These are phyloP conservation scores for Penicillium fuscoglaucum DNA, from an alignment of 2,329 filamentous ascomycete genomes.

Conservation along the genomic window DNA sequence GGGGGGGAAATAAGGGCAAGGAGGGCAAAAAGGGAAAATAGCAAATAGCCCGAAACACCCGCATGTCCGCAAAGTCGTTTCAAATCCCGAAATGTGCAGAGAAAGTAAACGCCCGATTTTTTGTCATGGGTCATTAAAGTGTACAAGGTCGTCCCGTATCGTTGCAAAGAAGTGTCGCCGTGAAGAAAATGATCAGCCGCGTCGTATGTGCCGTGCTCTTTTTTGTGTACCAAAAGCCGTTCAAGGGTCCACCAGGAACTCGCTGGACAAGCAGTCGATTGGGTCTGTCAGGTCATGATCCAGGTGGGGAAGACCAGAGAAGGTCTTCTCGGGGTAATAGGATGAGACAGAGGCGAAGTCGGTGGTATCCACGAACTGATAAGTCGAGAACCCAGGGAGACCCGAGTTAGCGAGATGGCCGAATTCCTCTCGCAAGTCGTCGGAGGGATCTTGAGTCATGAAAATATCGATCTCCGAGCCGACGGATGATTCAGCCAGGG, in stretches of 20 bases:
- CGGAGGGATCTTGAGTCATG: slow-evolving; percentile 37
- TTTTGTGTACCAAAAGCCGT: slow-evolving; percentile 5
- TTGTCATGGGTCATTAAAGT: slow-evolving; percentile 26
- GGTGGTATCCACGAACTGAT: slow-evolving; percentile 21
- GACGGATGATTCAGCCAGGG: slow-evolving; percentile 35
- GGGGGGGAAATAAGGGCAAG: slow-evolving; percentile 6
- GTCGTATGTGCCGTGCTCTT: slow-evolving; percentile 14
- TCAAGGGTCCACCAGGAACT: slow-evolving; percentile 39
- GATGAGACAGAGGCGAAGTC: slow-evolving; percentile 36
- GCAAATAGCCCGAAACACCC: slow-evolving; percentile 7
- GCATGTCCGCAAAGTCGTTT: slow-evolving; percentile 9
- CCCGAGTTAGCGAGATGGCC: slow-evolving; percentile 31
- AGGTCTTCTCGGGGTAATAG: slow-evolving; percentile 39
- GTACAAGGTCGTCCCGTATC: slow-evolving; percentile 27
- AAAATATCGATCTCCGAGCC: slow-evolving; percentile 45
- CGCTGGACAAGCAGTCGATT: slow-evolving; percentile 42
- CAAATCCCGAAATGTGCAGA: slow-evolving; percentile 13
- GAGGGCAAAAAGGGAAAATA: slow-evolving; percentile 1
- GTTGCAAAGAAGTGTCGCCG: slow-evolving; percentile 20
- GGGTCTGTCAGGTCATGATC: slow-evolving; percentile 39
- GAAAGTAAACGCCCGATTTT: slow-evolving; percentile 14
- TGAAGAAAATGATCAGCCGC: slow-evolving; percentile 15
- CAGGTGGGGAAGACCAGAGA: slow-evolving; percentile 26
- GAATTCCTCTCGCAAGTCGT: slow-evolving; percentile 34
- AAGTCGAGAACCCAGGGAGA: slow-evolving; percentile 35